A percentile compares a stretch with the other conserved stretches of the same genome.
Evolutionary conservation across 306 rosid species (phyloP).

Genomic region (Cicer bijugum): DNA sequence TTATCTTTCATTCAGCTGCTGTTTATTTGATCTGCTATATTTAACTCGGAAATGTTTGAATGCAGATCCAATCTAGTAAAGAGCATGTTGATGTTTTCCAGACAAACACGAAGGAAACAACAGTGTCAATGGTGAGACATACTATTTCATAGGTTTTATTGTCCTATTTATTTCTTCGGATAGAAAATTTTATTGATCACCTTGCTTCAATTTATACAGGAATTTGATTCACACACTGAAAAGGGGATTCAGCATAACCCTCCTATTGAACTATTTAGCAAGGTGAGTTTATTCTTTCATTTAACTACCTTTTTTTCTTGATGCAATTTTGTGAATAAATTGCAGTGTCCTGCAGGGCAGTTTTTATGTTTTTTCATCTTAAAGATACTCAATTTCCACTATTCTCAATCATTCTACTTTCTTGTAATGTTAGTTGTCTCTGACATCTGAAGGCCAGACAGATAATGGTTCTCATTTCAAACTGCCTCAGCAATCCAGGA

Average conservation of each 20-base stretch:
- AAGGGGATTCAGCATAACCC: conserved; percentile 65
- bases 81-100: conserved; percentile 66
- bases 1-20: not conserved
- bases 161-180: conserved; percentile 23
- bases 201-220: conserved; percentile 59
- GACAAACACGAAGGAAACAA: conserved; percentile 68
- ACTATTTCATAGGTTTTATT: conserved; percentile 29
- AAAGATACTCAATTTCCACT: conserved; percentile 24
- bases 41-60: conserved; percentile 34
- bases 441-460: conserved; percentile 70
- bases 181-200: conserved; percentile 13
- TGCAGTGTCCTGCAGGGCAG: not conserved
- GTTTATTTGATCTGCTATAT: conserved; percentile 31
- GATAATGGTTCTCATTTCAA: conserved; percentile 61
- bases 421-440: conserved; percentile 69
- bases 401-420: conserved; percentile 39
- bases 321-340: conserved; percentile 8
- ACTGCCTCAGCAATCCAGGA: conserved; percentile 55
- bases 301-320: conserved; percentile 23
- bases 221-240: conserved; percentile 66
- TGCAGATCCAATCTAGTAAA: conserved; percentile 78
- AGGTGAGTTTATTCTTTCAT: conserved; percentile 56
- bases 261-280: conserved; percentile 82
- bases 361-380: not conserved
- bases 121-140: conserved; percentile 69